phyloP scores from a whole-genome alignment of 306 rosid species.

The Abrus pulchellus region DNA sequence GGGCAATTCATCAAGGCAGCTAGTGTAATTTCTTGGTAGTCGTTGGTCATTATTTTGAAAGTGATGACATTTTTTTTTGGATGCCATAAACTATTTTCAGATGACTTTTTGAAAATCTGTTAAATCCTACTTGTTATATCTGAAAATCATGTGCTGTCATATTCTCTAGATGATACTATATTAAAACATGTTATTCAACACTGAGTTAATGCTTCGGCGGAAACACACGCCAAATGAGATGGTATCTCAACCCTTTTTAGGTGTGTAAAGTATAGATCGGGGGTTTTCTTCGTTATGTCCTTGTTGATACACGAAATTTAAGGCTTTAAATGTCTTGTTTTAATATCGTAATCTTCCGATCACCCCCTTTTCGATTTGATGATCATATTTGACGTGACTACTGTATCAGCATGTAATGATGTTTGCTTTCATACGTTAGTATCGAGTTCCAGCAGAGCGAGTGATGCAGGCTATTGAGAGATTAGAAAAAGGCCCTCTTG shows the following conservation, averaged over 20 bases:
- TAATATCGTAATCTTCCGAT: background rate
- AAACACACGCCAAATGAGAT: background rate
- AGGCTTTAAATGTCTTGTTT: background rate
- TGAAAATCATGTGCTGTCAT: conserved; percentile 29
- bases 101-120: background rate
- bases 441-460: conserved; percentile 51
- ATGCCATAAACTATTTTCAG: background rate
- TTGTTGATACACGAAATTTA: background rate
- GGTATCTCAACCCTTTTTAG: background rate
- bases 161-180: background rate
- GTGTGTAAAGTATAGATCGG: background rate
- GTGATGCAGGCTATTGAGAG: conserved; percentile 14
- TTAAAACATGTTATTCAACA: background rate
- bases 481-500: conserved; percentile 15
- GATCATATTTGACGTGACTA: conserved; percentile 25
- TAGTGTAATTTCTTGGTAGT: background rate
- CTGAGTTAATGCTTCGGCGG: background rate
- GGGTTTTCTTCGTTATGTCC: conserved; percentile 11
- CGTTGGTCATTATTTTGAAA: background rate
- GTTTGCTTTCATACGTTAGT: conserved; percentile 44
- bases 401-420: conserved; percentile 40
- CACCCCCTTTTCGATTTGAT: conserved; percentile 36
- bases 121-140: conserved; percentile 14
- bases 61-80: background rate
- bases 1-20: background rate